Base-by-base conservation (phyloP, 2,329 filamentous ascomycete genomes). In the Thermomyces lanuginosus region DNA sequence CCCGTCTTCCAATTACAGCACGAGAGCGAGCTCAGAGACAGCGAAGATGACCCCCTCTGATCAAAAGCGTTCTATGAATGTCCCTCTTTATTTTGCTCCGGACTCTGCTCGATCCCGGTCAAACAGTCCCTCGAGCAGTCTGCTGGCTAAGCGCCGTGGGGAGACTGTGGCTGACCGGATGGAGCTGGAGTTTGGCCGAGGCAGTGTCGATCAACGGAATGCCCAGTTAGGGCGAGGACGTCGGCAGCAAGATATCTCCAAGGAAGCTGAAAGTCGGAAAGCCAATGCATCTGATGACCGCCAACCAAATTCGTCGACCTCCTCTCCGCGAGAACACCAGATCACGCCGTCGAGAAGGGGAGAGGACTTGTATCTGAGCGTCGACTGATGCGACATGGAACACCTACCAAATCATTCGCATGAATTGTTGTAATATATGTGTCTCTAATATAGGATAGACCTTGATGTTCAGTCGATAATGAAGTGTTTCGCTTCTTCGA, bases 71-170 rank as follows among this genome's bases (percentile, higher is more conserved):
- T 27, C n/a, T 20, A 18, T 14, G 16, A 27, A 4, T 21, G 14
- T 16, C 21, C 10, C 13, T 6, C 10, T 7, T 23, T 23, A 9
- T 23, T 23, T 9, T 7, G 10, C 10, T n/a, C n/a, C n/a, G n/a
- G 6, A 7, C 6, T 20, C 29, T 10, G 24, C 30, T 7, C 10
- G 30, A 16, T 32, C 32, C 9, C 32, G 32, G 7, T 35, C 32
- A 8, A 24, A 15, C 19, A 35, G 30, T n/a, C 26, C 16, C 24
- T 5, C 16, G 19, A 29, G 30, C 29, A 37, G 30, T 26, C 34
- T 41, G 10, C 31, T 41, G 12, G 36, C 32, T 7, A 41, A 40
- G 29, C 31, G 39, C 3, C 39, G 39, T n/a, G 39, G 39, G 6
- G 37, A 38, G 17, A 16, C 20, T 6, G 29, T 40, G 3, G 39